Evolutionary conservation across 2,329 filamentous ascomycete genomes (phyloP).

Genomic region (Colletotrichum navitas): DNA sequence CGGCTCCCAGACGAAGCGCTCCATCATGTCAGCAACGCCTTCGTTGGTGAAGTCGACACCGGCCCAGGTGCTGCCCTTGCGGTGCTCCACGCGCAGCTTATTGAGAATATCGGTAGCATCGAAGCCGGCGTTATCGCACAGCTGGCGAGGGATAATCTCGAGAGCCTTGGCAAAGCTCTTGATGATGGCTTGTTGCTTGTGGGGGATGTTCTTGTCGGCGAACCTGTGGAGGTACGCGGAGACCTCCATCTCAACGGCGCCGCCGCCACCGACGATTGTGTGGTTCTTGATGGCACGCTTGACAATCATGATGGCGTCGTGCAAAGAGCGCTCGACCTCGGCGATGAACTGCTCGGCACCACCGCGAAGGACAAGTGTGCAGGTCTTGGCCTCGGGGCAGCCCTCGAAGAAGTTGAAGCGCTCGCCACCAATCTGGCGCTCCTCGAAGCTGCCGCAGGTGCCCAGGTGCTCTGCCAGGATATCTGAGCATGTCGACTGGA

Average conservation of each 20-base stretch:
- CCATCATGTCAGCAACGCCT: slow-evolving; percentile 94
- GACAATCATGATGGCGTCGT: slow-evolving; percentile 99
- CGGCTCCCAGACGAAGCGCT: slow-evolving; percentile 97
- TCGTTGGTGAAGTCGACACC: slow-evolving; percentile 96
- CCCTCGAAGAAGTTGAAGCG: slow-evolving; percentile 99
- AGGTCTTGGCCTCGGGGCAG: slow-evolving; percentile 95
- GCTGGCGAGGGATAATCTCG: slow-evolving; percentile 94
- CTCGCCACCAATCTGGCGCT: slow-evolving; percentile 96
- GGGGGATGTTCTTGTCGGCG: slow-evolving; percentile 89
- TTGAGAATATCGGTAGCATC: slow-evolving; percentile 99
- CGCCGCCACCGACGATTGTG: slow-evolving; percentile 93
- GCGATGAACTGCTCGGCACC: slow-evolving; percentile 99
- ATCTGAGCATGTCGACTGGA: slow-evolving; percentile 97
- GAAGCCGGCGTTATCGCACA: slow-evolving; percentile 98
- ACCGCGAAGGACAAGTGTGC: slow-evolving; percentile 93
- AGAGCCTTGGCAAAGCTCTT: slow-evolving; percentile 98
- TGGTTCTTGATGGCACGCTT: slow-evolving; percentile 97
- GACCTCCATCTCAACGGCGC: slow-evolving; percentile 96
- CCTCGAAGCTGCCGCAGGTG: slow-evolving; percentile 90
- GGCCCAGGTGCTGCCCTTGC: slow-evolving; percentile 92
- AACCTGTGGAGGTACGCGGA: slow-evolving; percentile 93
- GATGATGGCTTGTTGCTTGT: slow-evolving; percentile 98
- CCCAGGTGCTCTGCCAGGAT: slow-evolving; percentile 91
- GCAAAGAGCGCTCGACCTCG: slow-evolving; percentile 95
- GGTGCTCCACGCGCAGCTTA: slow-evolving; percentile 94